These are phyloP conservation scores for Heterobasidion occidentale DNA, from an alignment of 1,284 basidiomycete species.

Conservation along the genomic window DNA sequence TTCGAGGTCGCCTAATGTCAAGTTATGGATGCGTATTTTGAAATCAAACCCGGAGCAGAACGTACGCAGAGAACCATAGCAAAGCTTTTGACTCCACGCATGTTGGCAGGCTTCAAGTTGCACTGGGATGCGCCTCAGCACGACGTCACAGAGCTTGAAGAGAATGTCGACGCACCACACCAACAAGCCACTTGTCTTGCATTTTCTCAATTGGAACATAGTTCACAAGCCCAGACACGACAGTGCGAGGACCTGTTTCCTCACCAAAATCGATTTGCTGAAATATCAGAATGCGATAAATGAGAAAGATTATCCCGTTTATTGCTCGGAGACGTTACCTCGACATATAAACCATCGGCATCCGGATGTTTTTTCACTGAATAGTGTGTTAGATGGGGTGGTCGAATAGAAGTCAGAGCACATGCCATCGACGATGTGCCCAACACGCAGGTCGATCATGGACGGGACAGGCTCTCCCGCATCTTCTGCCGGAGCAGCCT, in stretches of 20 bases:
- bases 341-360: slow-evolving; percentile 87
- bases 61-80: slow-evolving; percentile 92
- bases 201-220: slow-evolving; percentile 94
- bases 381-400: background rate
- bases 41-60: background rate
- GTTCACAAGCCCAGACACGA: slow-evolving; percentile 91
- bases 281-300: background rate
- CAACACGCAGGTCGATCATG: slow-evolving; percentile 92
- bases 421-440: slow-evolving; percentile 83
- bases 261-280: slow-evolving; percentile 94
- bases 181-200: slow-evolving; percentile 78
- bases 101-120: slow-evolving; percentile 91
- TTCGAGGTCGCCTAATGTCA: slow-evolving; percentile 68
- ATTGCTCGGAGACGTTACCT: slow-evolving; percentile 35
- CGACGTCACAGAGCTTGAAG: slow-evolving; percentile 1
- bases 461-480: slow-evolving; percentile 77
- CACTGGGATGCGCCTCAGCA: slow-evolving; percentile 38
- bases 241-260: slow-evolving; percentile 86
- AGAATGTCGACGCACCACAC: slow-evolving; percentile 52
- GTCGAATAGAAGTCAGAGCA: slow-evolving; percentile 4
- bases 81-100: slow-evolving; percentile 94
- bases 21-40: background rate
- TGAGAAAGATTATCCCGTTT: background rate
- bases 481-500: slow-evolving; percentile 44
- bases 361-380: slow-evolving; percentile 91